Conservation (phyloP, 2,329 filamentous ascomycete genomes). For the Aspergillus nomiae region DNA sequence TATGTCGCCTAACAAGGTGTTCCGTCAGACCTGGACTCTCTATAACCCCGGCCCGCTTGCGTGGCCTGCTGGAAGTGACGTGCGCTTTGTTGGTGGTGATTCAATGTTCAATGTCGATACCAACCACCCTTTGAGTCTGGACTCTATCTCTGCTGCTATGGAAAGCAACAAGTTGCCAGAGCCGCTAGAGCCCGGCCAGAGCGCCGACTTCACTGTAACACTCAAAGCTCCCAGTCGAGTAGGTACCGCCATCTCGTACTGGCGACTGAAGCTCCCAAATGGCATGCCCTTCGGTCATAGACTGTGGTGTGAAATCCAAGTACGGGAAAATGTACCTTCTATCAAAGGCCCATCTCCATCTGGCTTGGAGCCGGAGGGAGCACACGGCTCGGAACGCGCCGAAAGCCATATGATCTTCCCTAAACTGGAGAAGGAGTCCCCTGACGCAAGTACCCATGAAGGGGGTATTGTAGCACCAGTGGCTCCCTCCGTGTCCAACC, state of each 20-base stretch:
- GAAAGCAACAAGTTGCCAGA: slow-evolving; percentile 77
- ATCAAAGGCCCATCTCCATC: slow-evolving; percentile 13
- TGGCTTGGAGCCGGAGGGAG: slow-evolving; percentile 26
- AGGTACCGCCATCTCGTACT: slow-evolving; percentile 89
- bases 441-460: slow-evolving; percentile 75
- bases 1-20: slow-evolving; percentile 69
- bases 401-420: slow-evolving; percentile 91
- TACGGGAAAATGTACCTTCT: slow-evolving; percentile 43
- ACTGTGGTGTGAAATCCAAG: slow-evolving; percentile 89
- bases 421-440: slow-evolving; percentile 91
- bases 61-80: slow-evolving; percentile 88
- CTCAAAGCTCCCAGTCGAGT: slow-evolving; percentile 77
- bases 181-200: slow-evolving; percentile 71
- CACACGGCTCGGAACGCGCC: slow-evolving; percentile 40
- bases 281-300: slow-evolving; percentile 87
- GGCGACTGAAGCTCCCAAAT: slow-evolving; percentile 82
- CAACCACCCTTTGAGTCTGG: slow-evolving; percentile 73
- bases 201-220: slow-evolving; percentile 77
- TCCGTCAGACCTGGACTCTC: slow-evolving; percentile 89
- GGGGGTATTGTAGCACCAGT: slow-evolving; percentile 32
- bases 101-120: slow-evolving; percentile 93
- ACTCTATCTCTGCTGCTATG: slow-evolving; percentile 74
- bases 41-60: slow-evolving; percentile 75
- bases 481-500: slow-evolving; percentile 42
- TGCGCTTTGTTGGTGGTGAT: slow-evolving; percentile 90